Evolutionary conservation across 306 rosid genomes (phyloP).

Genomic region (Albizia julibrissin): DNA sequence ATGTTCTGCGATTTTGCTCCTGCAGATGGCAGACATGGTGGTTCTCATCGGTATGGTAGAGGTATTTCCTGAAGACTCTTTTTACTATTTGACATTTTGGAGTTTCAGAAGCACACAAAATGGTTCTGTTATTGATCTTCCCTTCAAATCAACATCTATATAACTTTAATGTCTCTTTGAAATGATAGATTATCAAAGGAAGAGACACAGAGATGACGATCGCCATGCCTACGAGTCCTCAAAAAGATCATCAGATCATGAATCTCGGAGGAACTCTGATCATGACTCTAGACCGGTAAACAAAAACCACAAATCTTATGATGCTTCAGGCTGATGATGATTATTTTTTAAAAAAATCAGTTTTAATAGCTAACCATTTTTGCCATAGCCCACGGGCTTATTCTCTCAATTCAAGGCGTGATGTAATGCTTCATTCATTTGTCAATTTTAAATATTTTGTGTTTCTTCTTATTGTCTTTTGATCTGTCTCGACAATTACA

Average conservation of each 20-base stretch:
- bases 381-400: not conserved
- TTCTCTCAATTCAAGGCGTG: slow-evolving; percentile 11
- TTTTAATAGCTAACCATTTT: not conserved
- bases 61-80: slow-evolving; percentile 48
- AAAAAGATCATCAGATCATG: slow-evolving; percentile 72
- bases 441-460: not conserved
- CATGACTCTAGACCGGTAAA: slow-evolving; percentile 84
- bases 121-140: slow-evolving; percentile 2
- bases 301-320: slow-evolving; percentile 2
- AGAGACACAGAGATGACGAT: slow-evolving; percentile 85
- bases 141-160: slow-evolving; percentile 4
- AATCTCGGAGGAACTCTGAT: slow-evolving; percentile 72
- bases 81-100: slow-evolving; percentile 16
- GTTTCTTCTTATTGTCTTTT: not conserved
- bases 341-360: not conserved
- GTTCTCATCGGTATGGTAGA: slow-evolving; percentile 71
- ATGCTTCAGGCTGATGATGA: slow-evolving; percentile 10
- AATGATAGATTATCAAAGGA: slow-evolving; percentile 63
- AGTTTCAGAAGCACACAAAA: slow-evolving; percentile 9
- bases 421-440: slow-evolving; percentile 8
- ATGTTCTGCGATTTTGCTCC: slow-evolving; percentile 17
- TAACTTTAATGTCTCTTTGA: slow-evolving; percentile 20
- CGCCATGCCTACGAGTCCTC: slow-evolving; percentile 62
- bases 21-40: slow-evolving; percentile 90
- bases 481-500: slow-evolving; percentile 17